Percentiles rank a stretch among this genome's conserved stretches.
These are phyloP conservation scores for Daldinia sp. DNA, from an alignment of 2,329 filamentous ascomycete species.

Conservation along the genomic window DNA sequence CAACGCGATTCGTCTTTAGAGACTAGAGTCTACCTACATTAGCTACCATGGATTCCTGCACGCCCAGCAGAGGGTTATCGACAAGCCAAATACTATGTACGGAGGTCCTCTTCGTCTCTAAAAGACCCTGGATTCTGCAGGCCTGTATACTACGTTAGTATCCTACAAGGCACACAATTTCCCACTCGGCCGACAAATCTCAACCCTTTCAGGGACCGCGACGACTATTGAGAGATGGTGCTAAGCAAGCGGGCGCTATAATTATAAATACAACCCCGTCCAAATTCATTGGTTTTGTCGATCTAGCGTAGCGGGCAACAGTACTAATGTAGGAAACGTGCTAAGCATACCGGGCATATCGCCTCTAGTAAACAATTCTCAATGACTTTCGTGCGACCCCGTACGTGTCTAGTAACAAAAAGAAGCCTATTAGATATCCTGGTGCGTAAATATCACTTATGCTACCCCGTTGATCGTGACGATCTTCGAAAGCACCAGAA, in stretches of 20 bases:
- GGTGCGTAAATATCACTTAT: slow-evolving; percentile 33
- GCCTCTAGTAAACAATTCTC: slow-evolving; percentile 22
- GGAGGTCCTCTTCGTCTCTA: slow-evolving; percentile 27
- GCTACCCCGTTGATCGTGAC: slow-evolving; percentile 32
- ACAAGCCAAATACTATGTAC: slow-evolving; percentile 4
- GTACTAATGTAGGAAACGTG: slow-evolving; percentile 31
- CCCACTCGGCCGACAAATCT: slow-evolving; percentile 40
- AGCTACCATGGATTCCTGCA: slow-evolving; percentile 8
- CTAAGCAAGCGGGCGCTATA: slow-evolving; percentile 26
- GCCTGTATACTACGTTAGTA: slow-evolving; percentile 27
- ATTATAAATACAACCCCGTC: slow-evolving; percentile 29
- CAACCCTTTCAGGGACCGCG: slow-evolving; percentile 30
- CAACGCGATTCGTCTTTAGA: slow-evolving; percentile 34
- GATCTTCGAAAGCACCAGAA: slow-evolving; percentile 24
- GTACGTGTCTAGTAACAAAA: slow-evolving; percentile 21
- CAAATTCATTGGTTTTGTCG: slow-evolving; percentile 32
- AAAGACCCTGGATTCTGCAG: slow-evolving; percentile 38
- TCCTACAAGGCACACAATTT: slow-evolving; percentile 19
- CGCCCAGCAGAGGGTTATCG: slow-evolving; percentile 28
- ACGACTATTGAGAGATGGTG: slow-evolving; percentile 21
- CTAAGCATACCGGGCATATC: slow-evolving; percentile 18
- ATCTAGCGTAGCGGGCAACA: slow-evolving; percentile 26
- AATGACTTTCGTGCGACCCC: slow-evolving; percentile 27
- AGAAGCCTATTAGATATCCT: slow-evolving; percentile 19
- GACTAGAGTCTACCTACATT: slow-evolving; percentile 28